Evolutionary conservation across 148 eudicot genomes (phyloP), one percentile per base, ranked within the genome.

Genomic region (Rheum nobile): DNA sequence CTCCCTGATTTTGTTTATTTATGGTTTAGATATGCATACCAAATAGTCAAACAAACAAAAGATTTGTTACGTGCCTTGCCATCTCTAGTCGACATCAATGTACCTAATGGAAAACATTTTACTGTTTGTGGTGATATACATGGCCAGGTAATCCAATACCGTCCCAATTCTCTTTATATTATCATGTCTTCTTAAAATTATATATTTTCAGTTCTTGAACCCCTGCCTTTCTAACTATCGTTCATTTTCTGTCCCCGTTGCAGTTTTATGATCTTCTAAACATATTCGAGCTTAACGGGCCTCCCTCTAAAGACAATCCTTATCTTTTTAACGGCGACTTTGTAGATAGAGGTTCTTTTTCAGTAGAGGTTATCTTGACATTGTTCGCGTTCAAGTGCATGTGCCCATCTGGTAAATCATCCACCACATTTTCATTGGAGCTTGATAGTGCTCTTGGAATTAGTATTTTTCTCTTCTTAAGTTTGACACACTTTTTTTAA

Each of bases 111-210:
- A 72, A 91, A 91, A 80, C 88, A 84, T 78, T 90, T 95, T 81
- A 95, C 93, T 46, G 88, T 95, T 26, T 95, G 99, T 77, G 99
- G 99, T 80, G 99, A 91, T 79, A 96, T 95, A 77, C 99, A 95
- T 85, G 99, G 99, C 55, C 99, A 95, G 99, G 99, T 95, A 95
- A 78, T 54, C 54, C 70, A 65, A 24, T 5, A 2, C 2, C 26
- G 65, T 26, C 4, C 31, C 65, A 57, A 17, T 28, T 55, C 31
- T 55, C 65, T 55, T 26, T 55, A 55, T 24, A 55, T 50, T 8
- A 22, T 55, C 26, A 4, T 52, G 59, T 55, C 13, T 50, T 8
- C 31, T 50, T 17, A 50, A n/a, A n/a, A 19, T 8, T 42, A 12
- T 35, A 35, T 8, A 4, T 57, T 26, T 32, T 16, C 65, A 26